phyloP scores from a whole-genome alignment of 2,329 filamentous ascomycete genomes.

The Ophiosphaerella herpotricha region DNA sequence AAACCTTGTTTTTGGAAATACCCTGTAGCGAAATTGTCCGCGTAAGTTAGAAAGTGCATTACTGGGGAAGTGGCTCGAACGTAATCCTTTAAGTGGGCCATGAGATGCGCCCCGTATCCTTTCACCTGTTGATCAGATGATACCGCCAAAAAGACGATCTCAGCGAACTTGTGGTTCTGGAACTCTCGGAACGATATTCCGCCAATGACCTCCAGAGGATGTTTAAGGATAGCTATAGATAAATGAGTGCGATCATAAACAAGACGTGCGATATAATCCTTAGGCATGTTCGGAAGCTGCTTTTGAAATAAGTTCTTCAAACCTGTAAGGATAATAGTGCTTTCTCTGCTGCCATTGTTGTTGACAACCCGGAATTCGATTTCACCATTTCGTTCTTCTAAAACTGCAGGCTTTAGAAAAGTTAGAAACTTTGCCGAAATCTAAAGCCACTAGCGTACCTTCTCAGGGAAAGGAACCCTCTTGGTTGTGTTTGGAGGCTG shows the following conservation, averaged over 20 bases:
- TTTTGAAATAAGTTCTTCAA: slow-evolving; percentile 98
- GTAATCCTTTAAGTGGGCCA: slow-evolving; percentile 97
- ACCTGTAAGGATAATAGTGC: slow-evolving; percentile 89
- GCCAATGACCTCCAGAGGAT: slow-evolving; percentile 87
- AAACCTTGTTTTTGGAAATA: slow-evolving; percentile 99
- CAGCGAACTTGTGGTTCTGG: slow-evolving; percentile 85
- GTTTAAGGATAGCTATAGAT: slow-evolving; percentile 95
- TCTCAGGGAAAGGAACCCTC: slow-evolving; percentile 8
- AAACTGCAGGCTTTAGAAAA: slow-evolving; percentile 75
- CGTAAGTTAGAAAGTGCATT: slow-evolving; percentile 98
- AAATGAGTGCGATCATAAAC: slow-evolving; percentile 96
- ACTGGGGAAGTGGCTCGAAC: slow-evolving; percentile 95
- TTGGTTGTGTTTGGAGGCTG: neutral
- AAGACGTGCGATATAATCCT: slow-evolving; percentile 94
- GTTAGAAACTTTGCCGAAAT: slow-evolving; percentile 1
- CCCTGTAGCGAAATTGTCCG: slow-evolving; percentile 96
- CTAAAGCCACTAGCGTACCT: slow-evolving; percentile 4
- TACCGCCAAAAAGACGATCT: slow-evolving; percentile 98
- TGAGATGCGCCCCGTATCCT: slow-evolving; percentile 96
- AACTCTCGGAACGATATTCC: slow-evolving; percentile 96
- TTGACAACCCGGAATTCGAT: slow-evolving; percentile 98
- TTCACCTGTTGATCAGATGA: slow-evolving; percentile 97
- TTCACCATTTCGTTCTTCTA: slow-evolving; percentile 89
- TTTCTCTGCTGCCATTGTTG: slow-evolving; percentile 86
- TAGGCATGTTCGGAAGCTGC: slow-evolving; percentile 97